phyloP scores from a whole-genome alignment of 2,329 filamentous ascomycete genomes.

The Colletotrichum musae region DNA sequence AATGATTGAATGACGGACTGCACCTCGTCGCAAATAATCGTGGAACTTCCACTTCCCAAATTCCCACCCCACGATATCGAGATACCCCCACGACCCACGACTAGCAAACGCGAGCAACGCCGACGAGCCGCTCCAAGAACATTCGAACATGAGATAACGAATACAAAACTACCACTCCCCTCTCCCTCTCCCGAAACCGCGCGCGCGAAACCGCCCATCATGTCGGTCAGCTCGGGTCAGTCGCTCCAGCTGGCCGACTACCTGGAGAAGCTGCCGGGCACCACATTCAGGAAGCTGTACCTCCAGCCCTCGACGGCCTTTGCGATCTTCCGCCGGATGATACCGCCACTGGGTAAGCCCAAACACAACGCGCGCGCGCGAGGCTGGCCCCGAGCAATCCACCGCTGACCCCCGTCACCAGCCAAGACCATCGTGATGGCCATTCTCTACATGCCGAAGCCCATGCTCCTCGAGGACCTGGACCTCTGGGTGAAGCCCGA shows the following conservation, averaged over 20 bases:
- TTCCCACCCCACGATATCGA: constrained; percentile 25
- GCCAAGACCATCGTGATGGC: constrained; percentile 98
- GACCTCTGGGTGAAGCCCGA: constrained; percentile 87
- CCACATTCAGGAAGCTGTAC: constrained; percentile 92
- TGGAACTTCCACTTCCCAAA: constrained; percentile 1
- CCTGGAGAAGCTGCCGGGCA: constrained; percentile 90
- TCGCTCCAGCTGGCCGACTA: constrained; percentile 84
- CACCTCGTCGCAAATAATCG: constrained; percentile 36
- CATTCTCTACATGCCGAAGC: constrained; percentile 89
- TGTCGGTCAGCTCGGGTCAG: constrained; percentile 62
- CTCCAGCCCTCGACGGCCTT: constrained; percentile 95
- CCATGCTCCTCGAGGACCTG: constrained; percentile 84
- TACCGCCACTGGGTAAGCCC: constrained; percentile 84
- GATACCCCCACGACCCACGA: background rate
- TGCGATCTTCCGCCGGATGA: constrained; percentile 97
- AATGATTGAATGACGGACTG: constrained; percentile 27
- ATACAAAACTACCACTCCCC: constrained; percentile 1
- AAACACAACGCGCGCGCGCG: background rate
- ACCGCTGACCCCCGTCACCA: constrained; percentile 51
- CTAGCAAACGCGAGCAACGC: too few relatives aligned
- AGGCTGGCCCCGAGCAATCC: background rate
- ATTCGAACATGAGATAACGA: constrained; percentile 30
- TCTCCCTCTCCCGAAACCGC: background rate
- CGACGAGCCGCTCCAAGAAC: background rate
- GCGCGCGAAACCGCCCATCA: constrained; percentile 46